These are phyloP conservation scores for Penicillium sp. DNA, from an alignment of 2,329 filamentous ascomycete species.

Conservation along the genomic window DNA sequence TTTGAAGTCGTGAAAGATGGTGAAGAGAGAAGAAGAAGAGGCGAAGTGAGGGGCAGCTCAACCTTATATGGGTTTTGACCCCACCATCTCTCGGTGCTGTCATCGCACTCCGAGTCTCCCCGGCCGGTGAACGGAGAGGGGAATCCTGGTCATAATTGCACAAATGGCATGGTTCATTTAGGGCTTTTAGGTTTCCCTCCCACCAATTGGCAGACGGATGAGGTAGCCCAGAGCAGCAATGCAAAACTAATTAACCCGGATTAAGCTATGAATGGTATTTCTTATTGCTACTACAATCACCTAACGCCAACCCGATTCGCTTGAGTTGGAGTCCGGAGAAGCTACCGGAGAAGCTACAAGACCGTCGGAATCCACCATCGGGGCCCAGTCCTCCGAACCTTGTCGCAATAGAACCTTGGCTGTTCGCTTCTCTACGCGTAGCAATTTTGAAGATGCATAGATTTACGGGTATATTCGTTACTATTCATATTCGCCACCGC, in stretches of 20 bases:
- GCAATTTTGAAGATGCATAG: background rate
- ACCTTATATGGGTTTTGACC: constrained; percentile 41
- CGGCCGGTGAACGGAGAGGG: constrained; percentile 17
- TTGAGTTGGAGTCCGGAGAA: background rate
- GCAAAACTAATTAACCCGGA: background rate
- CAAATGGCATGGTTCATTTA: constrained; percentile 14
- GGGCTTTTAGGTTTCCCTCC: background rate
- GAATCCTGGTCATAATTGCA: constrained; percentile 10
- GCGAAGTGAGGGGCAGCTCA: constrained; percentile 18
- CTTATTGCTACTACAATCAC: background rate
- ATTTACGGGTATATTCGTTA: background rate
- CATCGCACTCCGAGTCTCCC: constrained; percentile 22
- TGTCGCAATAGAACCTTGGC: background rate
- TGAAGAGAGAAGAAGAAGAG: constrained; percentile 8
- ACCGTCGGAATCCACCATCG: background rate
- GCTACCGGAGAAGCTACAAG: background rate
- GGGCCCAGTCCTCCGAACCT: background rate
- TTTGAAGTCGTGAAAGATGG: background rate
- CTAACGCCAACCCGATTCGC: background rate
- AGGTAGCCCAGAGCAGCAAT: background rate
- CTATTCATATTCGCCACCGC: background rate
- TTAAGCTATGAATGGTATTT: background rate
- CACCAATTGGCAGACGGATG: background rate
- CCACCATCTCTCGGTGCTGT: constrained; percentile 11
- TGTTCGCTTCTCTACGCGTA: background rate